phyloP scores from a whole-genome alignment of 257 asterid species.

The Nicotiana obtusifolia region DNA sequence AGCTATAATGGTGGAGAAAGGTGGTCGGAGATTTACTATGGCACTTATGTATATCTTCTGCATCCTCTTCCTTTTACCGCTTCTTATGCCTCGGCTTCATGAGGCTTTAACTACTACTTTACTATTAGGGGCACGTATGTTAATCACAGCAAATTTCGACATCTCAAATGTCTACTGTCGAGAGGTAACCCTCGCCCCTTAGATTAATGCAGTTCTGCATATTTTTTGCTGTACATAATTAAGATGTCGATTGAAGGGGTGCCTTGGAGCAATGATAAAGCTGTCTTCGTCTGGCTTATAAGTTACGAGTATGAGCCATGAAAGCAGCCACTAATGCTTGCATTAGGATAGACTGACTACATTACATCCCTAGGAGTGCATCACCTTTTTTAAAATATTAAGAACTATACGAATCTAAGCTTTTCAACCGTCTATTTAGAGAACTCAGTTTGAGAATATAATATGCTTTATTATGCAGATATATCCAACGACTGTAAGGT shows the following conservation, averaged over 20 bases:
- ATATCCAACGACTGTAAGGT: constrained; percentile 31
- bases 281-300: no score
- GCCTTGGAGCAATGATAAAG: no score
- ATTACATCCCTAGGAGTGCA: no score
- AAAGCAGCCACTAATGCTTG: no score
- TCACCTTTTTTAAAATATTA: no score
- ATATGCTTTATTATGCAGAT: constrained; percentile 12
- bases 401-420: no score
- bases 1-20: constrained; percentile 53
- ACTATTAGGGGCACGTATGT: constrained; percentile 70
- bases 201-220: background rate
- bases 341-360: no score
- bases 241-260: no score
- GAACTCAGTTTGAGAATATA: background rate
- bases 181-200: constrained; percentile 42
- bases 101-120: constrained; percentile 42
- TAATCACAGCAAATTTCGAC: constrained; percentile 44
- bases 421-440: background rate
- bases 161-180: constrained; percentile 54
- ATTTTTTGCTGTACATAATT: no score
- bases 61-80: constrained; percentile 48
- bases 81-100: constrained; percentile 31
- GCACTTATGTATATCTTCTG: constrained; percentile 38
- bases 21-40: constrained; percentile 69
- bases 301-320: no score